phyloP scores from a whole-genome alignment of 768 basidiomycete species.

The Paxillus ammoniavirescens region DNA sequence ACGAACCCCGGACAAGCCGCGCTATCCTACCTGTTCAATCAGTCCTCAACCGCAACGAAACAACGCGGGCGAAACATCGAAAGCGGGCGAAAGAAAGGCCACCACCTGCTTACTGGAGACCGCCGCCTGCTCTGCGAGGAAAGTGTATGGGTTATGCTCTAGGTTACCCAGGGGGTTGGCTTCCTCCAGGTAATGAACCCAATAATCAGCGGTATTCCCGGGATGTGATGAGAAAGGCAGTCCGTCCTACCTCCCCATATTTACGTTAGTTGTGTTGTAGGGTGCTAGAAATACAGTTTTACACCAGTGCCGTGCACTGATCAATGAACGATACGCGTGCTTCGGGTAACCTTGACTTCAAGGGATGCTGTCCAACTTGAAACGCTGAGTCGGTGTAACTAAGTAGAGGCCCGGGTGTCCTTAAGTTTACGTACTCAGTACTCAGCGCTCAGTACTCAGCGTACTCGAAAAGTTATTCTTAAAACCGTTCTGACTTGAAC shows the following conservation, averaged over 20 bases:
- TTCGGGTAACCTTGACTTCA: too few species aligned
- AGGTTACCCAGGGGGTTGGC: slow-evolving; percentile 32
- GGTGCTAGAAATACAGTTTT: background rate
- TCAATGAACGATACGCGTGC: background rate
- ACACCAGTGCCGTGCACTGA: too few species aligned
- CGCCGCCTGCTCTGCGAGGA: slow-evolving; percentile 17
- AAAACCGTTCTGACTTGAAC: too few species aligned
- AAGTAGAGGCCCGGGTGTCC: too few species aligned
- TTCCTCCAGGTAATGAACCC: background rate
- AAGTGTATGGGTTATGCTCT: slow-evolving; percentile 30
- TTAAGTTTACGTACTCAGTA: too few species aligned
- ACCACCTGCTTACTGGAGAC: slow-evolving; percentile 29
- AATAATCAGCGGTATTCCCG: slow-evolving; percentile 18
- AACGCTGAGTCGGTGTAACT: too few species aligned
- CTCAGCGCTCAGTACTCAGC: too few species aligned
- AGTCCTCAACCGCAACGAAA: background rate
- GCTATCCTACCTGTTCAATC: slow-evolving; percentile 18
- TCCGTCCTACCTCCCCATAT: background rate
- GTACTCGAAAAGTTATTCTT: too few species aligned
- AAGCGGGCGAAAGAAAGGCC: slow-evolving; percentile 16
- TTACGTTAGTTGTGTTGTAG: slow-evolving; percentile 20
- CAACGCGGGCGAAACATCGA: slow-evolving; percentile 6
- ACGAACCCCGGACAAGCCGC: slow-evolving; percentile 19
- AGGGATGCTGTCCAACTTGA: too few species aligned
- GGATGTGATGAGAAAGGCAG: slow-evolving; percentile 27